Percentiles rank a stretch among this genome's conserved stretches.
Conservation (phyloP, 176 grass and related monocot genomes). For the Panicum miliaceum region DNA sequence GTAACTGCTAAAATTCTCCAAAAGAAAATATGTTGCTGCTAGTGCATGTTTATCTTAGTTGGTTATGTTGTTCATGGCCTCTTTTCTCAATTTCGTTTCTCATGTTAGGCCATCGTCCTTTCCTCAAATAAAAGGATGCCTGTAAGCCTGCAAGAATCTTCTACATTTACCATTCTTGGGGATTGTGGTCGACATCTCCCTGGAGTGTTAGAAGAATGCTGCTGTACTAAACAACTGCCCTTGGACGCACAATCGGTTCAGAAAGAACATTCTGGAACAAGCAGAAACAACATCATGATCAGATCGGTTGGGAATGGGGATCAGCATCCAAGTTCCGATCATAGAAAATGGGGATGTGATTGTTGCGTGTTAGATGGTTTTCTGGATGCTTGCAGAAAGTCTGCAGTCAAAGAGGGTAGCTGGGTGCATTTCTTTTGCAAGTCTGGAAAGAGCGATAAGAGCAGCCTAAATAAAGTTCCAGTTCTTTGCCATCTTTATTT, state of each 20-base stretch:
- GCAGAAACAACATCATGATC: slow-evolving; percentile 23
- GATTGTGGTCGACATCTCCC: slow-evolving; percentile 46
- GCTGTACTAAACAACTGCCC: slow-evolving; percentile 35
- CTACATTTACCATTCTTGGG: slow-evolving; percentile 68
- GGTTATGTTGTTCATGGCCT: slow-evolving; percentile 20
- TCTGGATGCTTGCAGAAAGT: slow-evolving; percentile 57
- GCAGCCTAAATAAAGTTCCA: slow-evolving; percentile 55
- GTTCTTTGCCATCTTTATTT: slow-evolving; percentile 61
- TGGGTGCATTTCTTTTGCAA: slow-evolving; percentile 65
- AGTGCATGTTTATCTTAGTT: slow-evolving; percentile 21
- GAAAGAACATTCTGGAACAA: slow-evolving; percentile 33
- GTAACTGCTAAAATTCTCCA: not conserved
- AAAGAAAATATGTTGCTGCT: too few relatives aligned
- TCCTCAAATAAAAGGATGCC: slow-evolving; percentile 76
- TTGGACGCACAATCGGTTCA: slow-evolving; percentile 27
- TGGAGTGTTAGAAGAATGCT: slow-evolving; percentile 38
- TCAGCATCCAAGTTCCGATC: slow-evolving; percentile 8
- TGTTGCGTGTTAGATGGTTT: slow-evolving; percentile 53
- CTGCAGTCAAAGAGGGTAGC: slow-evolving; percentile 55
- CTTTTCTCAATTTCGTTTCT: slow-evolving; percentile 40
- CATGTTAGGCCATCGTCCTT: slow-evolving; percentile 56
- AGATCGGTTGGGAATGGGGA: slow-evolving; percentile 37
- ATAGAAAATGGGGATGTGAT: slow-evolving; percentile 47
- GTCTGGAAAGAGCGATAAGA: slow-evolving; percentile 39
- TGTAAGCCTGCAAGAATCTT: slow-evolving; percentile 51